phyloP scores from a whole-genome alignment of 371 early-diverging fungal species.

The Rhizopus sp. region DNA sequence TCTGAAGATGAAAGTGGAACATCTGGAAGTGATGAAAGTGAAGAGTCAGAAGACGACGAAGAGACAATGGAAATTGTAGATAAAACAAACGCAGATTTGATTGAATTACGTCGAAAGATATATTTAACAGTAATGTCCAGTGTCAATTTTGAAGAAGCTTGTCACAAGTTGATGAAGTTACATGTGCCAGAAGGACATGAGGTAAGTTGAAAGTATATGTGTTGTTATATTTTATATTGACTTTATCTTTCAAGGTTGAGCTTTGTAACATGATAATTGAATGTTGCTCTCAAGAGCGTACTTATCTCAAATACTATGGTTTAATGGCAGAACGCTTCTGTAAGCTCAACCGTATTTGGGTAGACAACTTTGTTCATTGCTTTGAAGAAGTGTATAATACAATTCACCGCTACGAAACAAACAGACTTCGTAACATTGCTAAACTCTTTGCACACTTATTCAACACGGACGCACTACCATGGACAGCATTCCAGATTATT shows the following conservation, averaged over 20 bases:
- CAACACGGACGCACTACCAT: constrained; percentile 82
- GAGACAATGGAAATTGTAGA: constrained; percentile 73
- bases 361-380: constrained; percentile 69
- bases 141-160: constrained; percentile 94
- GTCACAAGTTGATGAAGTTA: constrained; percentile 92
- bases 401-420: constrained; percentile 94
- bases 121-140: constrained; percentile 97
- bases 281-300: constrained; percentile 95
- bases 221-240: too few relatives aligned
- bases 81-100: constrained; percentile 85
- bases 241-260: constrained; percentile 58
- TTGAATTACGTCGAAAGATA: constrained; percentile 89
- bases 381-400: constrained; percentile 88
- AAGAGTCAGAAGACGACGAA: constrained; percentile 38
- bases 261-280: constrained; percentile 96
- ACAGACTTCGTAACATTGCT: constrained; percentile 90
- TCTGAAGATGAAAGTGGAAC: constrained; percentile 61
- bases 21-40: constrained; percentile 50
- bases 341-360: constrained; percentile 82
- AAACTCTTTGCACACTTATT: constrained; percentile 92
- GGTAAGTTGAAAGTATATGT: constrained; percentile 27
- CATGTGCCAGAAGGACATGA: constrained; percentile 84
- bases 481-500: constrained; percentile 82
- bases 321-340: constrained; percentile 94
- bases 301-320: constrained; percentile 92